Evolutionary conservation across 768 basidiomycete genomes (phyloP).

Genomic region (Steccherinum ochraceum): DNA sequence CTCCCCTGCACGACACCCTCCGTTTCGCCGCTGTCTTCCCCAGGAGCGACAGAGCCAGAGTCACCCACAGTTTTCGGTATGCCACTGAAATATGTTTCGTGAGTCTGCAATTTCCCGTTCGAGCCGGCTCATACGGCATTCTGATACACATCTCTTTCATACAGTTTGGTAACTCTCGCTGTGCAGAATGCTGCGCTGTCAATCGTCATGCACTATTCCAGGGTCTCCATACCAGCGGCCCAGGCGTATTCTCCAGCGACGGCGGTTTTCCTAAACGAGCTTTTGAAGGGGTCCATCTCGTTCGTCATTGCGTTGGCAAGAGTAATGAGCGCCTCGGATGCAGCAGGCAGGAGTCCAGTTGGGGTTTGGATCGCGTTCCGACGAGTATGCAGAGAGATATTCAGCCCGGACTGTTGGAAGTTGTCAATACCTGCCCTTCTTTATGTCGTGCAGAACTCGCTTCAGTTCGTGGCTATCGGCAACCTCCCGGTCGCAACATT

Average conservation of each 20-base stretch:
- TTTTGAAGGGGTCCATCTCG: slow-evolving; percentile 91
- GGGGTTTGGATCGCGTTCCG: slow-evolving; percentile 28
- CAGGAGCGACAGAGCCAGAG: slow-evolving; percentile 13
- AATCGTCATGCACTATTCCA: slow-evolving; percentile 99
- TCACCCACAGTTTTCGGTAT: slow-evolving; percentile 59
- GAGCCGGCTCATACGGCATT: slow-evolving; percentile 6
- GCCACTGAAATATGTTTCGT: slow-evolving; percentile 79
- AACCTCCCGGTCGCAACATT: slow-evolving; percentile 97
- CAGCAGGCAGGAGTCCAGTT: slow-evolving; percentile 8
- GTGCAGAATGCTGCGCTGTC: slow-evolving; percentile 94
- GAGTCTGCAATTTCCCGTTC: slow-evolving; percentile 24
- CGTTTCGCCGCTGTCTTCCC: slow-evolving; percentile 14
- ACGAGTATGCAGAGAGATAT: slow-evolving; percentile 57
- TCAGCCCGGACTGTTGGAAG: slow-evolving; percentile 94
- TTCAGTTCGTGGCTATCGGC: slow-evolving; percentile 93
- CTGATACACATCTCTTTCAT: background rate
- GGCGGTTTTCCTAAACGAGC: slow-evolving; percentile 91
- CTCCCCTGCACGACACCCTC: slow-evolving; percentile 15
- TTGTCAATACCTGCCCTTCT: slow-evolving; percentile 94
- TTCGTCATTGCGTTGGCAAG: slow-evolving; percentile 62
- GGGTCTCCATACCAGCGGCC: slow-evolving; percentile 73
- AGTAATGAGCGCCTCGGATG: slow-evolving; percentile 4
- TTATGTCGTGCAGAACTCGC: slow-evolving; percentile 90
- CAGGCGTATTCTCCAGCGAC: slow-evolving; percentile 89
- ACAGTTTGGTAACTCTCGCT: slow-evolving; percentile 75